Percentiles rank a stretch among this genome's conserved stretches.
Evolutionary conservation across 768 basidiomycete species (phyloP).

Genomic region (Lentinula boryana): DNA sequence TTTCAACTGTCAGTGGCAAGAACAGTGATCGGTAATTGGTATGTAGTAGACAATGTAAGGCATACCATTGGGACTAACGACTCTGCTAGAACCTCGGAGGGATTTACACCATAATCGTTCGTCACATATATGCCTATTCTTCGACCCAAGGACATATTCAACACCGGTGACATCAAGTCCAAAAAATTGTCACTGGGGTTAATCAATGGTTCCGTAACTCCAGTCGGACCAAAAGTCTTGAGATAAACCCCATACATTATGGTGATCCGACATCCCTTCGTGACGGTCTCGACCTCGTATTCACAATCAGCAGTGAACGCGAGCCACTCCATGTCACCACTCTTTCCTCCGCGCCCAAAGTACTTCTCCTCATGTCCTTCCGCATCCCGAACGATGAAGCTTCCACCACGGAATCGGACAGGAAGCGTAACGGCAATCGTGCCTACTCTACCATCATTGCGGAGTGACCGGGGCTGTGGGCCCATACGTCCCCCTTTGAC

Average conservation of each 20-base stretch:
- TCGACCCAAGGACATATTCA: constrained; percentile 67
- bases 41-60: neutral
- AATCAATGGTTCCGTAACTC: constrained; percentile 56
- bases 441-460: constrained; percentile 65
- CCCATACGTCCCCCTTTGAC: constrained; percentile 54
- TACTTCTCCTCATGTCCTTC: constrained; percentile 59
- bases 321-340: constrained; percentile 71
- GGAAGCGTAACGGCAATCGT: constrained; percentile 73
- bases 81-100: constrained; percentile 64
- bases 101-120: constrained; percentile 65
- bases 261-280: constrained; percentile 62
- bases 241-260: constrained; percentile 70
- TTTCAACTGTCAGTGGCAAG: constrained; percentile 46
- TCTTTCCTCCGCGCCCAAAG: constrained; percentile 53
- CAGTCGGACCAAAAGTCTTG: constrained; percentile 55
- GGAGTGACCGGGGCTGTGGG: constrained; percentile 44
- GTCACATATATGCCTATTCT: constrained; percentile 69
- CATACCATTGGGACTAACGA: constrained; percentile 65
- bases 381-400: constrained; percentile 48
- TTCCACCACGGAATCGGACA: constrained; percentile 67
- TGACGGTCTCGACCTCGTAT: constrained; percentile 65
- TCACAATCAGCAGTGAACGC: constrained; percentile 73
- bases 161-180: constrained; percentile 62
- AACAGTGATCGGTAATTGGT: neutral
- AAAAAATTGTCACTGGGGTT: constrained; percentile 70